A percentile compares a stretch with the other conserved stretches of the same genome.
These are phyloP conservation scores for Thinopyrum obtusiflorum DNA, from an alignment of 202 grass and related monocot genomes.

Conservation along the genomic window DNA sequence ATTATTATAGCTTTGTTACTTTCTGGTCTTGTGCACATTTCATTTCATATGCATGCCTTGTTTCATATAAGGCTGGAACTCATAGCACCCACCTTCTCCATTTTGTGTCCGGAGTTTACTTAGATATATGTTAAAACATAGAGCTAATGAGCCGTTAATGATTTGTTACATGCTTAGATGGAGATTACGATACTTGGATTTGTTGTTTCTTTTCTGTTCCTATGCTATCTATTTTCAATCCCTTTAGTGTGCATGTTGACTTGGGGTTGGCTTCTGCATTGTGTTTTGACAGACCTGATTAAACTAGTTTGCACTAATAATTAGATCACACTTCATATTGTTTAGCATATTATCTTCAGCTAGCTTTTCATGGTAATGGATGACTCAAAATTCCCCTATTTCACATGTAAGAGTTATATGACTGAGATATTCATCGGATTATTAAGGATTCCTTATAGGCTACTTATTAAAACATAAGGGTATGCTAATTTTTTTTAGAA, in stretches of 20 bases:
- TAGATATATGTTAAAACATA: background rate
- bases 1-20: background rate
- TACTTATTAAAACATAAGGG: background rate
- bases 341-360: background rate
- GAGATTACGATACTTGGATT: background rate
- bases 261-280: background rate
- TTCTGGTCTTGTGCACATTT: slow-evolving; percentile 5
- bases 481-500: background rate
- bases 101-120: background rate
- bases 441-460: background rate
- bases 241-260: background rate
- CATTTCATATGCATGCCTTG: background rate
- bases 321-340: slow-evolving; percentile 1
- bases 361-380: background rate
- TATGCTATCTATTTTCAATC: background rate
- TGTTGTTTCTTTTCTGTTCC: slow-evolving; percentile 13
- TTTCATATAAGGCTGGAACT: background rate
- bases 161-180: background rate
- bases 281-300: slow-evolving; percentile 2
- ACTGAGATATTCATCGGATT: background rate
- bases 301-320: background rate
- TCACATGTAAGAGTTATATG: slow-evolving; percentile 6
- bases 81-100: background rate
- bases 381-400: background rate
- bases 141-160: background rate